Evolutionary conservation across 352 stramenopile genomes (phyloP), one percentile per base, ranked within the genome.

Genomic region (Detonula confervacea): DNA sequence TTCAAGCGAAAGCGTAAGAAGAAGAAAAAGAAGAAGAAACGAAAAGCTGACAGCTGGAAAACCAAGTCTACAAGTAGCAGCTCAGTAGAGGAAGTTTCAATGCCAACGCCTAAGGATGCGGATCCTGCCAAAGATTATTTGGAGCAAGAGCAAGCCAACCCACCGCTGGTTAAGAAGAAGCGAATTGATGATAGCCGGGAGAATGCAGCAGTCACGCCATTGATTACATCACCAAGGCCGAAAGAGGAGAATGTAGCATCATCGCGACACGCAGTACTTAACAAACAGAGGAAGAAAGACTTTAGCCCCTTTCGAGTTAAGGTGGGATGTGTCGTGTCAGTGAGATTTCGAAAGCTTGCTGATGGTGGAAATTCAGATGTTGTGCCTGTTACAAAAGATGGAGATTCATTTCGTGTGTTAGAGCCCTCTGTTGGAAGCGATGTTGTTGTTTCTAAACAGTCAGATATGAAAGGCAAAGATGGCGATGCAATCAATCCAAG

Each of bases 271-370:
- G 9, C 24, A 29, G 2, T 30, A n/a, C 25, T 22, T 35, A 80
- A 75, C 29, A 77, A 82, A 75, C 77, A 75, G 54, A 87, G 61
- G 51, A 80, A 63, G 16, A 90, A 90, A 73, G 56, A 72, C 37
- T 55, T 70, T 18, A 86, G 68, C 55, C 84, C 87, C 6, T 92
- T 92, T 69, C 84, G 87, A 14, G 72, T 91, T 57, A 89, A 88
- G 73, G 57, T 81, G n/a, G 87, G 87, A 27, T 89, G 72, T 75
- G 55, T 92, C 22, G 87, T 91, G 27, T 80, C 82, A 11, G 54
- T 91, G 7, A 67, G 85, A 64, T 88, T 84, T 69, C 60, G 52
- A 52, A 64, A 69, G 27, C 61, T 86, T 37, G 49, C 62, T 6
- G 61, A 80, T 69, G 72, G 78, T 55, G 78, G 72, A 55, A 86